Base-by-base conservation (phyloP, 345 rosid species). In the Eucalyptus curtisii region DNA sequence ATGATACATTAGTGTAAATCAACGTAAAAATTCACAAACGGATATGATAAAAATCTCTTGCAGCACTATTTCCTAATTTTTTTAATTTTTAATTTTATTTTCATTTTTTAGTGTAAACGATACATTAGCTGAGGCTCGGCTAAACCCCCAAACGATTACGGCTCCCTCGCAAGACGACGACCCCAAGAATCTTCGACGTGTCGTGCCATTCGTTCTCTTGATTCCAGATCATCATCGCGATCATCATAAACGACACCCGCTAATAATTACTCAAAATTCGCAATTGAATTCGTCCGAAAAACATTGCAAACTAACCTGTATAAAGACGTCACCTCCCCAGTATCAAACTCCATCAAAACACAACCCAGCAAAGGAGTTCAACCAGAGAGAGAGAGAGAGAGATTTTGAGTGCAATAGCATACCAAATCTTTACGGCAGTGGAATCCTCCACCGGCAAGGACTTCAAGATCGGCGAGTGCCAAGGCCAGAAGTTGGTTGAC, bases 401-500 rank as follows among this genome's bases (percentile, higher is more conserved):
- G 80, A 68, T 9, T 52, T 31, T 49, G 25, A 86, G 55, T 52
- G 57, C 24, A 61, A 14, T 14, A 9, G 44, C 50, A 4, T 53
- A 30, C 64, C 44, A 86, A 55, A 22, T 37, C 10, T 20, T 76
- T 25, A 52, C 31, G 87, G 86, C 30, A 8, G 92, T 94, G 96
- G 95, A 90, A 25, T 89, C 85, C 86, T 82, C 85, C 49, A 88
- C 90, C 92, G 88, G 89, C 93, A 90, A 92, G 91, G 94, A 92
- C 76, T 94, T 95, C 92, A 91, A 90, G 91, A 92, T 94, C 4
- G 96, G 96, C 7, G 92, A 90, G 88, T 95, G 96, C 44, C 90
- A 92, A 14, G 96, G 97, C 31, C 95, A 95, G 59, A 95, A 94
- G 89, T 86, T 93, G 88, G 97, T 95, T 37, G 96, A 93, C 59